A percentile compares a stretch with the other conserved stretches of the same genome.
Conservation (phyloP, 2,329 filamentous ascomycete genomes). For the Dactylellina cionopaga region DNA sequence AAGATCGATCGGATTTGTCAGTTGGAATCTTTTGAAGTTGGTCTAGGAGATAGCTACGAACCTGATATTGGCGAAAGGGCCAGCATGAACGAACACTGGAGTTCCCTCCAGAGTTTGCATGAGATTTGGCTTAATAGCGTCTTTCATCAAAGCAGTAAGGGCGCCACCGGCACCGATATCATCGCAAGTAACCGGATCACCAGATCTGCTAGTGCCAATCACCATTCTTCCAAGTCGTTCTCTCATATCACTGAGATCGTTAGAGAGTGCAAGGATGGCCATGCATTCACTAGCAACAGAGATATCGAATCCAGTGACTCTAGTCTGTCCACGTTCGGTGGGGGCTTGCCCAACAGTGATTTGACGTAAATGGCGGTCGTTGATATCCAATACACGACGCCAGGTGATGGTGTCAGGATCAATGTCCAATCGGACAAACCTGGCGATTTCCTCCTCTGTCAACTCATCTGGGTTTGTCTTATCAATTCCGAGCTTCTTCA, state of each 20-base stretch:
- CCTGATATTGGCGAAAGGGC: conserved; percentile 92
- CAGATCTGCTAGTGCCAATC: conserved; percentile 82
- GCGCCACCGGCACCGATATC: conserved; percentile 93
- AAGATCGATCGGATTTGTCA: background rate
- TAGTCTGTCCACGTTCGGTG: conserved; percentile 87
- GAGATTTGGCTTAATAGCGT: conserved; percentile 97
- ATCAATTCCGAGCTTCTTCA: conserved; percentile 94
- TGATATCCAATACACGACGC: conserved; percentile 95
- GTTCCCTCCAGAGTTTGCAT: conserved; percentile 99
- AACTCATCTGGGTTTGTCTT: conserved; percentile 94
- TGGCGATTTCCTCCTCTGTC: conserved; percentile 84
- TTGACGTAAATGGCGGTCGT: conserved; percentile 90
- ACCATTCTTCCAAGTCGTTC: conserved; percentile 96
- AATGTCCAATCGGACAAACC: conserved; percentile 94
- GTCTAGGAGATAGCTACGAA: background rate
- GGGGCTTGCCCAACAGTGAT: conserved; percentile 87
- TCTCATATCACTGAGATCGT: conserved; percentile 84
- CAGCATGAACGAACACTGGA: conserved; percentile 95
- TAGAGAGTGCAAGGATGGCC: conserved; percentile 95
- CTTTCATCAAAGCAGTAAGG: conserved; percentile 92
- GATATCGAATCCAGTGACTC: conserved; percentile 95
- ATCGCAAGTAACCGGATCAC: conserved; percentile 94
- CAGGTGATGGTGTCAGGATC: conserved; percentile 97
- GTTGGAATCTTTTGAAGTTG: background rate
- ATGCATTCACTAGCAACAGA: conserved; percentile 98